Evolutionary conservation across 179 eudicot species (phyloP).

Genomic region (Nepenthes alata): DNA sequence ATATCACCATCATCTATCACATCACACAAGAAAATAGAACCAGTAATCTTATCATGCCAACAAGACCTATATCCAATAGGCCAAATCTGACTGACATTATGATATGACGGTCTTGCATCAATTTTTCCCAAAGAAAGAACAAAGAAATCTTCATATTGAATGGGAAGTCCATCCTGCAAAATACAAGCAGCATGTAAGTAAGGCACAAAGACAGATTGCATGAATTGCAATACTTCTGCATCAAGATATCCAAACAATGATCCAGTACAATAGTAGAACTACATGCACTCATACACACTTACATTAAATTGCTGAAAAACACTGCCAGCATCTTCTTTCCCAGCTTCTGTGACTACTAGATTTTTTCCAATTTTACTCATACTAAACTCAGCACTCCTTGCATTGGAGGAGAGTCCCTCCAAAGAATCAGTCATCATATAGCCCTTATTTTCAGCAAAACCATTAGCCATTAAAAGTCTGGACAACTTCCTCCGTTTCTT

Average conservation of each 20-base stretch:
- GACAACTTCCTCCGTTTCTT: slow-evolving; percentile 26
- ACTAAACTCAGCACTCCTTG: slow-evolving; percentile 12
- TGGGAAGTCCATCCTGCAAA: slow-evolving; percentile 63
- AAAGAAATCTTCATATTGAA: slow-evolving; percentile 73
- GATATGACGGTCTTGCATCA: slow-evolving; percentile 69
- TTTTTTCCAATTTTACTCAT: slow-evolving; percentile 13
- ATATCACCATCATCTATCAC: slow-evolving; percentile 73
- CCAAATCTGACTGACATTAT: slow-evolving; percentile 53
- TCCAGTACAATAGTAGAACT: slow-evolving; percentile 2
- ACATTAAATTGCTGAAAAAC: slow-evolving; percentile 24
- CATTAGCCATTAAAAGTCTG: slow-evolving; percentile 19
- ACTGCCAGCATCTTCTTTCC: slow-evolving; percentile 16
- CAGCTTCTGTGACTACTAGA: slow-evolving; percentile 16
- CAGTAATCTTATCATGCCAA: slow-evolving; percentile 91
- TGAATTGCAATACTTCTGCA: not conserved
- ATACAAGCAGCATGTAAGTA: slow-evolving; percentile 8
- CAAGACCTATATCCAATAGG: slow-evolving; percentile 82
- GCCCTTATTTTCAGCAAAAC: slow-evolving; percentile 16
- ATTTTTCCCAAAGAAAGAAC: slow-evolving; percentile 60
- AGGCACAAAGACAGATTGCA: slow-evolving; percentile 4
- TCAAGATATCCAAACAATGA: slow-evolving; percentile 3
- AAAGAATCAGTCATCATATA: slow-evolving; percentile 15
- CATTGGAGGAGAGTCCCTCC: slow-evolving; percentile 17
- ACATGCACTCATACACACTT: slow-evolving; percentile 13
- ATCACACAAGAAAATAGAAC: slow-evolving; percentile 71